Percentiles rank a stretch among this genome's conserved stretches.
These are phyloP conservation scores for Aspergillus brunneoviolaceus DNA, from an alignment of 2,329 filamentous ascomycete genomes.

Conservation along the genomic window DNA sequence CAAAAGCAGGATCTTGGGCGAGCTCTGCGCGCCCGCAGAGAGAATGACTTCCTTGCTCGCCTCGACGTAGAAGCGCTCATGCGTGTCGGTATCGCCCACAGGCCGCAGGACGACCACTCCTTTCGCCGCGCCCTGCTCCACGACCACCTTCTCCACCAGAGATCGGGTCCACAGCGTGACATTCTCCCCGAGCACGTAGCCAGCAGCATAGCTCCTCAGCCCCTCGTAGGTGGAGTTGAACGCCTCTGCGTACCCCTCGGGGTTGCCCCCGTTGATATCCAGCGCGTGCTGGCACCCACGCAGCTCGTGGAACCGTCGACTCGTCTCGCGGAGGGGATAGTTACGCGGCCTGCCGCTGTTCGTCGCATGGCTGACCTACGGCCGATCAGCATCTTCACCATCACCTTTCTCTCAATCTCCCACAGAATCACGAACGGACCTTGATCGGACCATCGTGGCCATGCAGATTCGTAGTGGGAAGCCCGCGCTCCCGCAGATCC, in stretches of 20 bases:
- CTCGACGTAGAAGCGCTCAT: neutral
- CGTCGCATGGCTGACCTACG: neutral
- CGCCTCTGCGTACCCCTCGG: neutral
- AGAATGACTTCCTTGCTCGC: neutral
- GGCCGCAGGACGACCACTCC: neutral
- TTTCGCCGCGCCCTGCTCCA: neutral
- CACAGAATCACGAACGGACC: neutral
- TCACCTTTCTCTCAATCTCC: no score
- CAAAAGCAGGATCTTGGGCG: neutral
- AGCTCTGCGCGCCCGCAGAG: neutral
- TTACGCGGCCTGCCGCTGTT: conserved; percentile 1
- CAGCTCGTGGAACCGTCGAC: neutral
- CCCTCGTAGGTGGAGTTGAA: conserved; percentile 2
- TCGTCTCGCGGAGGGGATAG: conserved; percentile 3
- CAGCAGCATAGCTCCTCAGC: neutral
- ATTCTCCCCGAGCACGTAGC: neutral
- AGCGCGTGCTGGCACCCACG: neutral
- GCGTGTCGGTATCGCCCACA: neutral
- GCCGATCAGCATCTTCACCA: neutral
- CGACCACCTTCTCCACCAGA: neutral
- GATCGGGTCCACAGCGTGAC: neutral
- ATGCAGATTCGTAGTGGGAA: neutral
- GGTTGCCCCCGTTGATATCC: neutral
- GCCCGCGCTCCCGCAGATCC: neutral
- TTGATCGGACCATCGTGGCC: neutral